Evolutionary conservation across 148 eudicot genomes (phyloP), one percentile per base, ranked within the genome.

Genomic region (Dysphania ambrosioides): DNA sequence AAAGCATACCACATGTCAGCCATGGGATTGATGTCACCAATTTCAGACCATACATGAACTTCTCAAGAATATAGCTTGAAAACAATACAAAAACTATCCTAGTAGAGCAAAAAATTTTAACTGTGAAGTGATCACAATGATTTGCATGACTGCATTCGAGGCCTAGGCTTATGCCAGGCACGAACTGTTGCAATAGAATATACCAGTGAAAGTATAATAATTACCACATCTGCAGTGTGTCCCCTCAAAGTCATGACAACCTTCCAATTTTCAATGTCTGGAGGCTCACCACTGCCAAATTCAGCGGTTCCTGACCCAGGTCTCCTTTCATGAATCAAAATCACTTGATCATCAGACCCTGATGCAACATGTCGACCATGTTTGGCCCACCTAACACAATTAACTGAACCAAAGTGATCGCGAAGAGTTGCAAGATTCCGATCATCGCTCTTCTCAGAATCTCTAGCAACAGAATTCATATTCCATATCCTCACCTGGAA

Each of bases 171-270:
- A 0, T 26, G 36, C 34, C 24, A 23, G 2, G 24, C 24, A 73
- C 44, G 47, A 68, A 35, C 2, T 8, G 27, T 16, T 32, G 57
- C 24, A 53, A 65, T 27, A 59, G 49, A 58, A 61, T 53, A 41
- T 53, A 56, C 18, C 31, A 49, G 18, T 34, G 35, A 49, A 58
- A 72, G 19, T 11, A 51, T 1, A 66, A 66, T 69, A 75, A 90
- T 91, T 95, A 95, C 98, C 98, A 95, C 98, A 72, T 95, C 98
- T 18, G 98, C 98, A 29, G 98, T 90, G 86, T 94, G 98, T 73
- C 98, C 98, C 78, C 97, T 90, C 79, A 94, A 73, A 66, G 97
- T 92, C 88, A 92, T 87, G 71, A 88, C 80, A 80, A 90, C 93
- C 80, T 95, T 95, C 97, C 97, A 92, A 69, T 95, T 95, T 80